These are phyloP conservation scores for Narthecium ossifragum DNA, from an alignment of 106 monocot species.

Conservation along the genomic window DNA sequence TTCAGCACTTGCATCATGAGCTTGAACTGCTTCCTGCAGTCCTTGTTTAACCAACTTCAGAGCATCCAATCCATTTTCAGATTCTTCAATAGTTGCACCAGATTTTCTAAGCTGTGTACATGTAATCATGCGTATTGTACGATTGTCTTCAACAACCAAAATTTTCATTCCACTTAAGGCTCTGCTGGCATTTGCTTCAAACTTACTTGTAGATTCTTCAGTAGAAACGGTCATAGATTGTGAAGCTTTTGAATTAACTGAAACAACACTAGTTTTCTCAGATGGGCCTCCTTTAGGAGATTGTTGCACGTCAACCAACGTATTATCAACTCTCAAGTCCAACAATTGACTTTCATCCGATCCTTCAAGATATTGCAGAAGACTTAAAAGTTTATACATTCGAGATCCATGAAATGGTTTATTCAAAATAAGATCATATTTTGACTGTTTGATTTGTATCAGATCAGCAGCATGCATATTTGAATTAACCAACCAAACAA, in stretches of 20 bases:
- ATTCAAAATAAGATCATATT: constrained; percentile 42
- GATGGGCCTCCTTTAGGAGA: too few species aligned
- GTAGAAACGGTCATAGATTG: too few species aligned
- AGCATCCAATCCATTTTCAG: constrained; percentile 59
- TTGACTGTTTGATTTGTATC: constrained; percentile 10
- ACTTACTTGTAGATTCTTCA: not conserved
- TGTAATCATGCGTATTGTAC: constrained; percentile 21
- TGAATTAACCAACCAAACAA: constrained; percentile 49
- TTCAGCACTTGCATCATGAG: not conserved
- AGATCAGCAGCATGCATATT: constrained; percentile 25
- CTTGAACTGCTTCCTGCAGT: not conserved
- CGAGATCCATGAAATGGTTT: constrained; percentile 87
- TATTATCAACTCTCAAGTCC: not conserved
- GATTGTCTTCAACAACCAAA: constrained; percentile 59
- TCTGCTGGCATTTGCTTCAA: constrained; percentile 2
- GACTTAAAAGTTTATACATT: constrained; percentile 25
- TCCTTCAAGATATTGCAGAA: constrained; percentile 43
- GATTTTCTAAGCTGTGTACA: constrained; percentile 20
- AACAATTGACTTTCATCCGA: constrained; percentile 9
- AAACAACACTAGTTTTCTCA: too few species aligned
- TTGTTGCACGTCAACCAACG: not conserved
- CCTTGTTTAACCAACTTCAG: constrained; percentile 6
- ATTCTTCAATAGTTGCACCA: constrained; percentile 46
- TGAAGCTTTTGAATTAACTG: too few species aligned
- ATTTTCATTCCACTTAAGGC: constrained; percentile 43